These are phyloP conservation scores for Phytophthora tubulina DNA, from an alignment of 352 stramenopile species.

Conservation along the genomic window DNA sequence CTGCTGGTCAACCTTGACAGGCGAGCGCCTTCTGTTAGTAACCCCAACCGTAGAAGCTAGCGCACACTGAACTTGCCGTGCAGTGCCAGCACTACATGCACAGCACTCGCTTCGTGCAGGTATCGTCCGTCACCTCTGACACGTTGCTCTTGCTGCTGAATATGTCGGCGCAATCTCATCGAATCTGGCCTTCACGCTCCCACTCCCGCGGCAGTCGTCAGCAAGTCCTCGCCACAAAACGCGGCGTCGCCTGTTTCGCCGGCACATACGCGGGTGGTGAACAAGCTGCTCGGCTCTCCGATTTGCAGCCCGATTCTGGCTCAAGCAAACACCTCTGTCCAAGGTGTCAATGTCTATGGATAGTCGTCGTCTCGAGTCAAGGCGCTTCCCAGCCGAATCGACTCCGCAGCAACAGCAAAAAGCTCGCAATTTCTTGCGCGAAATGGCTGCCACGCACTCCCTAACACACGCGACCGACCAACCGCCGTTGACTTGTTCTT, in stretches of 20 bases:
- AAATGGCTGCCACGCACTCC: constrained; percentile 25
- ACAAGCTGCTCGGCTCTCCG: constrained; percentile 9
- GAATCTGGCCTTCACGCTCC: constrained; percentile 12
- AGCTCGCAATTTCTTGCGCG: constrained; percentile 14
- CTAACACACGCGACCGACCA: constrained; percentile 8
- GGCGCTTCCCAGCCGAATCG: too few relatives aligned
- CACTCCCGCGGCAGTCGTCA: constrained; percentile 14
- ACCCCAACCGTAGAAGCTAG: constrained; percentile 15
- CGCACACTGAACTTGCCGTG: not conserved
- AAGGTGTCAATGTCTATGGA: constrained; percentile 17
- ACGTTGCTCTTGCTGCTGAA: not conserved
- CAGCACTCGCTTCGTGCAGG: not conserved
- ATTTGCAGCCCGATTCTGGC: constrained; percentile 18
- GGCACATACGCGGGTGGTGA: constrained; percentile 14
- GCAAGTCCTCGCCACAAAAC: constrained; percentile 19
- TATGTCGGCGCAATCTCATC: constrained; percentile 7
- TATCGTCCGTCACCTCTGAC: constrained; percentile 1
- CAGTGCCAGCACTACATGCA: not conserved
- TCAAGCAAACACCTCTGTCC: too few relatives aligned
- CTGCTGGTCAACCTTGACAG: constrained; percentile 23
- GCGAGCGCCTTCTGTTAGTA: constrained; percentile 22
- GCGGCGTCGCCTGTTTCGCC: constrained; percentile 18
- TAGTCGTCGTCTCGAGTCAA: constrained; percentile 24
- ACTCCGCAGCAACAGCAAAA: too few relatives aligned
- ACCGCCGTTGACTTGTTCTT: constrained; percentile 12